phyloP scores from a whole-genome alignment of 2,329 filamentous ascomycete genomes.

The Penicillium brasilianum region DNA sequence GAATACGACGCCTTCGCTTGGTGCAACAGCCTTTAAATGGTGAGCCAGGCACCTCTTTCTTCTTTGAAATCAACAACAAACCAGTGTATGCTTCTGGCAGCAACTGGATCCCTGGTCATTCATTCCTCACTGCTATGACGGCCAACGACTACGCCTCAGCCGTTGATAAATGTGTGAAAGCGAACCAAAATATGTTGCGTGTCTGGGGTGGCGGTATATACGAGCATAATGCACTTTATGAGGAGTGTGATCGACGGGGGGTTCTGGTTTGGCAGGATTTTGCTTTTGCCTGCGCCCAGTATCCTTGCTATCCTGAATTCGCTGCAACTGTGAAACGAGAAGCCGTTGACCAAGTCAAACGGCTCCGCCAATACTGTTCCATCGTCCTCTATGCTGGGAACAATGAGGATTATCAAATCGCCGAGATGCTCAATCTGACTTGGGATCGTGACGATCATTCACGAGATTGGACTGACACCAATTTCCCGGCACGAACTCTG shows the following conservation, averaged over 20 bases:
- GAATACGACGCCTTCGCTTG: background rate
- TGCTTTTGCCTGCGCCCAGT: constrained; percentile 73
- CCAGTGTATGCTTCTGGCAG: background rate
- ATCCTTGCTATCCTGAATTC: constrained; percentile 65
- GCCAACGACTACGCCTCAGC: background rate
- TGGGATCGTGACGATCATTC: background rate
- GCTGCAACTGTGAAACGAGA: constrained; percentile 64
- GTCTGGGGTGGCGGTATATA: background rate
- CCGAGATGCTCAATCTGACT: background rate
- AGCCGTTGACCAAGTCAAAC: constrained; percentile 57
- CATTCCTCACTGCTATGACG: background rate
- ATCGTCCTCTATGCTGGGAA: background rate
- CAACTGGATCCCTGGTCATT: constrained; percentile 1
- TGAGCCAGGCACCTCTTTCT: background rate
- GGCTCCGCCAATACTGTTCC: background rate
- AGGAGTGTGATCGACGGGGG: constrained; percentile 70
- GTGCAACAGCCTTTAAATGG: background rate
- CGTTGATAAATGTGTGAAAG: background rate
- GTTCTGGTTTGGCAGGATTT: constrained; percentile 80
- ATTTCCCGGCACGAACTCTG: background rate
- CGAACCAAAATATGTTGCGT: background rate
- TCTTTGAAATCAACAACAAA: constrained; percentile 1
- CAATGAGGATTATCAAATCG: background rate
- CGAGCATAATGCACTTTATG: background rate
- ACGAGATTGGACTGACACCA: background rate